Conservation (phyloP, 495 filamentous ascomycete species). For the Penicillium canariense region DNA sequence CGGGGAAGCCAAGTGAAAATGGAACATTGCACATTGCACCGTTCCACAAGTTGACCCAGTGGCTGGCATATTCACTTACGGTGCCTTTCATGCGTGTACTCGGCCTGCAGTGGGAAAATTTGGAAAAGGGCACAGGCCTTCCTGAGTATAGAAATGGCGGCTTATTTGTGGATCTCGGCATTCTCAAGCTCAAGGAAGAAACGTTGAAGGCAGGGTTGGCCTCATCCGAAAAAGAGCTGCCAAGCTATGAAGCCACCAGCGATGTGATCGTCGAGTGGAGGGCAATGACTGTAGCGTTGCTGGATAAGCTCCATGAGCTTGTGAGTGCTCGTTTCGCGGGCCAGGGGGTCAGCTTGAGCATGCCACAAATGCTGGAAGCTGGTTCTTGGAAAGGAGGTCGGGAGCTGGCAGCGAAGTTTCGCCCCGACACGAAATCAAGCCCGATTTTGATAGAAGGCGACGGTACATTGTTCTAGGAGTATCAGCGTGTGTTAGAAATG, state of each 20-base stretch:
- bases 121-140: conserved; percentile 75
- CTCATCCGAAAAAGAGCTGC: conserved; percentile 58
- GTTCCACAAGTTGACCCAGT: conserved; percentile 90
- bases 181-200: conserved; percentile 68
- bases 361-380: conserved; percentile 82
- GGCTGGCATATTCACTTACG: conserved; percentile 87
- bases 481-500: background rate
- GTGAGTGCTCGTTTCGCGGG: conserved; percentile 54
- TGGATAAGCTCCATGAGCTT: conserved; percentile 71
- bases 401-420: conserved; percentile 39
- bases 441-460: conserved; percentile 46
- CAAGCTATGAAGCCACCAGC: conserved; percentile 73
- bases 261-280: conserved; percentile 90
- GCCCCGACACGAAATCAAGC: conserved; percentile 42
- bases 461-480: conserved; percentile 39
- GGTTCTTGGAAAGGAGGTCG: conserved; percentile 69
- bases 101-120: conserved; percentile 71
- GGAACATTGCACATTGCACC: conserved; percentile 32
- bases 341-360: conserved; percentile 55
- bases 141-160: conserved; percentile 90
- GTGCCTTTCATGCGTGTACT: conserved; percentile 80
- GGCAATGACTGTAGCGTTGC: conserved; percentile 75
- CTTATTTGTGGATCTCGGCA: conserved; percentile 76
- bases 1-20: conserved; percentile 2
- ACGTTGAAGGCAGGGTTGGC: conserved; percentile 55